Evolutionary conservation across 2,329 filamentous ascomycete genomes (phyloP).

Genomic region (Arthrinium phaeospermum): DNA sequence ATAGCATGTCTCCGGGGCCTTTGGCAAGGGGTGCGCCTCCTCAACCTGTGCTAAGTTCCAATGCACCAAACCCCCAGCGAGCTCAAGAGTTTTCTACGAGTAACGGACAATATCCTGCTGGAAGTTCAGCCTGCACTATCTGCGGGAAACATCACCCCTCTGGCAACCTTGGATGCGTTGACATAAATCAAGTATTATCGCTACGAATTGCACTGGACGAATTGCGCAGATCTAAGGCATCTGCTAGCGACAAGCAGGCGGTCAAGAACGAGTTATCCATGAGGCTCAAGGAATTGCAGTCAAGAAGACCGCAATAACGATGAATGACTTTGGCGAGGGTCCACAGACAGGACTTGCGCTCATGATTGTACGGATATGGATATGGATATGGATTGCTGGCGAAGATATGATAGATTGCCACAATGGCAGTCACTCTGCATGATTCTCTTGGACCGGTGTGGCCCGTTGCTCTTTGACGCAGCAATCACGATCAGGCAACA

Average conservation of each 20-base stretch:
- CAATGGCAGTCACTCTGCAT: neutral
- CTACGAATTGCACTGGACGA: constrained; percentile 38
- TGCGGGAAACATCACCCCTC: neutral
- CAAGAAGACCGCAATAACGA: neutral
- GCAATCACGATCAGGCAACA: neutral
- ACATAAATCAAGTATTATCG: constrained; percentile 34
- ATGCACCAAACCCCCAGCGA: neutral
- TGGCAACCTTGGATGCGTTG: constrained; percentile 27
- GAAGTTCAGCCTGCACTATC: neutral
- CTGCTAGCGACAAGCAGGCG: constrained; percentile 13
- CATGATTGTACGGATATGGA: neutral
- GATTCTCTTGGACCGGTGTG: neutral
- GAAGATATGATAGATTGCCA: neutral
- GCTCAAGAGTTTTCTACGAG: neutral
- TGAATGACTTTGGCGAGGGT: neutral
- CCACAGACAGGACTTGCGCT: neutral
- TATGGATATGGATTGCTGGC: neutral
- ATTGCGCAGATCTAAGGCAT: constrained; percentile 28
- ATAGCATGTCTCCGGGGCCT: neutral
- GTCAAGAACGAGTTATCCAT: neutral
- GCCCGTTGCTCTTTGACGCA: neutral
- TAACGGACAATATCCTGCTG: neutral
- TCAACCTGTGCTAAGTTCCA: neutral
- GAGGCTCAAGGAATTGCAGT: constrained; percentile 4
- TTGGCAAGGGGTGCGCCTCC: neutral